phyloP scores from a whole-genome alignment of 202 grass and related monocot genomes.

The Eragrostis tef region DNA sequence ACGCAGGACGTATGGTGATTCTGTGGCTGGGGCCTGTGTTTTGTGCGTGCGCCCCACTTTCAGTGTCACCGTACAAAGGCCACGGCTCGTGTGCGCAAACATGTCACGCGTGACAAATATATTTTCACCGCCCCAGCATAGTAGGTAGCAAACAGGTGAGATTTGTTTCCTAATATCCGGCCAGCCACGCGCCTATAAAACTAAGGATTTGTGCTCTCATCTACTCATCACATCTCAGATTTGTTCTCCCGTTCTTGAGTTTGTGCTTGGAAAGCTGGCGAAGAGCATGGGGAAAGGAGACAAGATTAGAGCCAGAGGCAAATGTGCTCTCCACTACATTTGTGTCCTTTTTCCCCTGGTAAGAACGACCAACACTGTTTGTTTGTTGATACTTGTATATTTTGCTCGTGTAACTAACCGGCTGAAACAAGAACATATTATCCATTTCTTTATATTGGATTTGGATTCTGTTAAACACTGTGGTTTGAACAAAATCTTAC shows the following conservation, averaged over 20 bases:
- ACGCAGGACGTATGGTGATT: neutral
- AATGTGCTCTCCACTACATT: neutral
- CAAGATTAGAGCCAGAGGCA: neutral
- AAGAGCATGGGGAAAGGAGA: neutral
- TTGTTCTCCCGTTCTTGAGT: neutral
- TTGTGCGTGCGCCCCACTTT: neutral
- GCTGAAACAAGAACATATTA: too few relatives aligned
- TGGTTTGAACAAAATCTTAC: too few relatives aligned
- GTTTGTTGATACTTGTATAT: too few relatives aligned
- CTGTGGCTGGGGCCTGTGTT: neutral
- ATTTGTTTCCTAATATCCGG: neutral
- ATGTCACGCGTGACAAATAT: neutral
- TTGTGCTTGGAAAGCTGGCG: neutral
- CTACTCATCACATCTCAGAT: neutral
- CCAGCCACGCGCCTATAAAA: neutral
- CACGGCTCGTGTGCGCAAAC: neutral
- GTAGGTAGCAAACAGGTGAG: too few relatives aligned
- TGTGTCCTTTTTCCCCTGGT: neutral
- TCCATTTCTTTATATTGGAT: too few relatives aligned
- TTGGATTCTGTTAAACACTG: too few relatives aligned
- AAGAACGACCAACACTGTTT: neutral
- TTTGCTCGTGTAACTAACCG: too few relatives aligned
- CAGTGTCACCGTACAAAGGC: neutral
- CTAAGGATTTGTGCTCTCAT: neutral
- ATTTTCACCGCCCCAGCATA: neutral